Evolutionary conservation across 164 flowering plant genomes (phyloP).

Genomic region (Akebia trifoliata): DNA sequence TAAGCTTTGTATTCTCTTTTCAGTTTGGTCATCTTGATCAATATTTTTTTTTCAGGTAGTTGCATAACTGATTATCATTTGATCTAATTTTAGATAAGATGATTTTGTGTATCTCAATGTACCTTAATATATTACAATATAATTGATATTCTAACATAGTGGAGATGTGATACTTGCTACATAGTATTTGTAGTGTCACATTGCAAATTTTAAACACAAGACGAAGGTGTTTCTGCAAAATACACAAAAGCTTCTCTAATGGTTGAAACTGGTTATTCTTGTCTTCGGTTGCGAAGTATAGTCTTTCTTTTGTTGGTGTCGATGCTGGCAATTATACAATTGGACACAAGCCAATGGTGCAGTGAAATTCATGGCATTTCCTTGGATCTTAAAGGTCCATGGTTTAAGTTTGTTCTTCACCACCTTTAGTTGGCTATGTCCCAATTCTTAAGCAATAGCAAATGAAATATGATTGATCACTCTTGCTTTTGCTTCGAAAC

Average conservation of each 20-base stretch:
- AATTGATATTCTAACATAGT: too few relatives aligned
- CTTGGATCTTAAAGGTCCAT: slow-evolving; percentile 51
- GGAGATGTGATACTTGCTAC: not conserved
- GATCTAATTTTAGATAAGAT: too few relatives aligned
- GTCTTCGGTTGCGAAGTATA: slow-evolving; percentile 76
- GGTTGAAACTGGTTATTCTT: slow-evolving; percentile 94
- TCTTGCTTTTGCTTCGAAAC: slow-evolving; percentile 31
- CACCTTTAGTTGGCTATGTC: not conserved
- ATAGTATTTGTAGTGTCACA: not conserved
- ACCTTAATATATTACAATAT: too few relatives aligned
- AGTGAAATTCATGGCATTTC: slow-evolving; percentile 98
- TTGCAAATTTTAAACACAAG: slow-evolving; percentile 39
- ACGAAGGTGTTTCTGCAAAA: slow-evolving; percentile 60
- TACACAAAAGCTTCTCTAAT: slow-evolving; percentile 81
- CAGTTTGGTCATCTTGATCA: too few relatives aligned
- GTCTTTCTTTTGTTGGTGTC: slow-evolving; percentile 61
- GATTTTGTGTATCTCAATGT: too few relatives aligned
- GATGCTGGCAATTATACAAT: slow-evolving; percentile 64
- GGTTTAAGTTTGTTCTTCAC: not conserved
- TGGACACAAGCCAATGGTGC: slow-evolving; percentile 99
- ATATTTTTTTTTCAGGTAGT: too few relatives aligned
- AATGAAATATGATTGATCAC: not conserved
- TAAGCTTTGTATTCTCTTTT: too few relatives aligned
- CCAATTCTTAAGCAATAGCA: not conserved
- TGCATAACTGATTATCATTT: too few relatives aligned